A percentile compares a stretch with the other conserved stretches of the same genome.
Evolutionary conservation across 805 yeast genomes (phyloP).

Genomic region (Kodamaea kakaduensis): DNA sequence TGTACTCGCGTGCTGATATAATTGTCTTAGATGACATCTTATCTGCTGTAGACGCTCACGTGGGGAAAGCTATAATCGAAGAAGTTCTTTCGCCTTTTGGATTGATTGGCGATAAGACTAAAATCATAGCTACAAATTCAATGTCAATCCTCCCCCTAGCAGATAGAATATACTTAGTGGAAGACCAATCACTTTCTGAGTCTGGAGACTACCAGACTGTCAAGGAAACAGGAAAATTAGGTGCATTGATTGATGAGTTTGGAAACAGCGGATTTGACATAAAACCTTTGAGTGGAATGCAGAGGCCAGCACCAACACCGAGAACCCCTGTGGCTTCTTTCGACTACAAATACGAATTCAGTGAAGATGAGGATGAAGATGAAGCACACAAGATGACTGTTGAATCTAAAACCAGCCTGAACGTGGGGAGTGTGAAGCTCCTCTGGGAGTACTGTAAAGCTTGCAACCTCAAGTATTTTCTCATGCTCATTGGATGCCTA

Average conservation of each 20-base stretch:
- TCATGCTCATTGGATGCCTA: conserved; percentile 21
- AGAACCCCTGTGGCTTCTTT: too few species aligned
- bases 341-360: conserved; percentile 25
- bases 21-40: conserved; percentile 61
- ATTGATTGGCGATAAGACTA: conserved; percentile 47
- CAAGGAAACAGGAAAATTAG: conserved; percentile 32
- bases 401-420: too few species aligned
- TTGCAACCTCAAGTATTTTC: conserved; percentile 26
- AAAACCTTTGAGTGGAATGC: conserved; percentile 1
- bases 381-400: too few species aligned
- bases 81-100: conserved; percentile 47
- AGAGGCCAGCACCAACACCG: not conserved
- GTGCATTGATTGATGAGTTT: conserved; percentile 17
- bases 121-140: conserved; percentile 57
- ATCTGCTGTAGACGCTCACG: conserved; percentile 73
- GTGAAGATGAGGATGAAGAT: too few species aligned
- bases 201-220: conserved; percentile 49
- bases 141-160: conserved; percentile 55
- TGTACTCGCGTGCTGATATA: conserved; percentile 57
- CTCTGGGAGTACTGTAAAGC: conserved; percentile 29
- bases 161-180: conserved; percentile 56
- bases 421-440: too few species aligned
- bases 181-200: conserved; percentile 53
- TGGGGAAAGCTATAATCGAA: conserved; percentile 51
- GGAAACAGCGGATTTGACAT: conserved; percentile 19